These are phyloP conservation scores for Boletus rubescentipes DNA, from an alignment of 768 basidiomycete species.

Conservation along the genomic window DNA sequence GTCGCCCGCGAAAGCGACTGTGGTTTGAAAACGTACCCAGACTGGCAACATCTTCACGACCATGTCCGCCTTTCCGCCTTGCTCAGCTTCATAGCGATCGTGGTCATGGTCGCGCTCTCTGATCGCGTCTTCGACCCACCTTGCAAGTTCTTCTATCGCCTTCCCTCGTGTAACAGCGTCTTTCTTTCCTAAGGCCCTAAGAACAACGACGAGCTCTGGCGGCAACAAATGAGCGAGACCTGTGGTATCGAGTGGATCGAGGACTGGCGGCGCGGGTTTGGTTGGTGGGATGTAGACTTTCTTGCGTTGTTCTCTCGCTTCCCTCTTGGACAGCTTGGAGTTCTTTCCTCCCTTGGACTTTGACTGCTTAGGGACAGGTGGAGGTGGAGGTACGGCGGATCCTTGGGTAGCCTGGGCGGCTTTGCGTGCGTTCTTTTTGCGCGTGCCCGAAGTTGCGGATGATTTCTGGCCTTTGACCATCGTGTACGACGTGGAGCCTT, in stretches of 20 bases:
- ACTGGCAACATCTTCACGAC: conserved; percentile 74
- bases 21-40: conserved; percentile 63
- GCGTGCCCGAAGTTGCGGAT: conserved; percentile 80
- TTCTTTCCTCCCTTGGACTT: conserved; percentile 52
- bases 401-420: conserved; percentile 37
- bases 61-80: conserved; percentile 23
- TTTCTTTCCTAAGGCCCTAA: conserved; percentile 85
- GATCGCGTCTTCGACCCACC: conserved; percentile 60
- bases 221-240: conserved; percentile 75
- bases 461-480: conserved; percentile 60
- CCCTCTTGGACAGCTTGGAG: conserved; percentile 41
- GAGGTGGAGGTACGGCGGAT: conserved; percentile 30
- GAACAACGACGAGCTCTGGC: conserved; percentile 77
- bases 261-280: conserved; percentile 69
- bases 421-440: conserved; percentile 92
- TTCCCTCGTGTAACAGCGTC: conserved; percentile 80
- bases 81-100: conserved; percentile 2
- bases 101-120: conserved; percentile 34
- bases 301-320: conserved; percentile 68
- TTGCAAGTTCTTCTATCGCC: conserved; percentile 80
- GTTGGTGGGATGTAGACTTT: conserved; percentile 88
- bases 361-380: conserved; percentile 38
- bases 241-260: conserved; percentile 84
- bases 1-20: background rate
- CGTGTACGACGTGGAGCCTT: background rate